phyloP scores from a whole-genome alignment of 306 rosid genomes.

The Senna tora region DNA sequence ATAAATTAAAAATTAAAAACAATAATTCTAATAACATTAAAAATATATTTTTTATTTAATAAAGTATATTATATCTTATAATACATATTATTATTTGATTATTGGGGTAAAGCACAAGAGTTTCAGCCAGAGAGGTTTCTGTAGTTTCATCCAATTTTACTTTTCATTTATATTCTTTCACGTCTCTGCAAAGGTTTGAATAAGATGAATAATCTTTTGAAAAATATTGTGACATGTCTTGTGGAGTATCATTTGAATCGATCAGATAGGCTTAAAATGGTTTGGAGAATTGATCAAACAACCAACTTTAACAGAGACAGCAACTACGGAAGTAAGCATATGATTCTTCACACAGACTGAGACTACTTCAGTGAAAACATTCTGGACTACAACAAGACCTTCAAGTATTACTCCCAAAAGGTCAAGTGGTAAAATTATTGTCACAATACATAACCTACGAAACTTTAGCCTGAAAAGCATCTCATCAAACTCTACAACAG shows the following conservation, averaged over 20 bases:
- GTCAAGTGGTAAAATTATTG: conserved; percentile 37
- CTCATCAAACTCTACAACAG: conserved; percentile 29
- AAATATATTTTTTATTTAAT: no score
- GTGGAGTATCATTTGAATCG: no score
- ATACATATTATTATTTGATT: no score
- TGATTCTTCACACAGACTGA: background rate
- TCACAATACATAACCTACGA: conserved; percentile 41
- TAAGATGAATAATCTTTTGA: no score
- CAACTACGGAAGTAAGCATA: background rate
- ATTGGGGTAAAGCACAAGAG: conserved; percentile 29
- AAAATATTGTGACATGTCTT: no score
- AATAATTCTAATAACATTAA: no score
- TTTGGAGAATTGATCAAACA: background rate
- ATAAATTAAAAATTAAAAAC: no score
- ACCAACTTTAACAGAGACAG: background rate
- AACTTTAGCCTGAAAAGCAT: conserved; percentile 32
- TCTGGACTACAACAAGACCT: conserved; percentile 23
- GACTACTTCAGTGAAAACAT: background rate
- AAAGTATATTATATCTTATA: no score
- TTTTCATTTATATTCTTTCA: no score
- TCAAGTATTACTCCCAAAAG: conserved; percentile 22
- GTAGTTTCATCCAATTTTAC: no score
- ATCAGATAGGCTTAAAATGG: background rate
- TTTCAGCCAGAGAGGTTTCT: conserved; percentile 26
- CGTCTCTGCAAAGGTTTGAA: no score